Evolutionary conservation across 2,329 filamentous ascomycete species (phyloP), one percentile per base, ranked within the genome.

Genomic region (Huntiella abstrusa): DNA sequence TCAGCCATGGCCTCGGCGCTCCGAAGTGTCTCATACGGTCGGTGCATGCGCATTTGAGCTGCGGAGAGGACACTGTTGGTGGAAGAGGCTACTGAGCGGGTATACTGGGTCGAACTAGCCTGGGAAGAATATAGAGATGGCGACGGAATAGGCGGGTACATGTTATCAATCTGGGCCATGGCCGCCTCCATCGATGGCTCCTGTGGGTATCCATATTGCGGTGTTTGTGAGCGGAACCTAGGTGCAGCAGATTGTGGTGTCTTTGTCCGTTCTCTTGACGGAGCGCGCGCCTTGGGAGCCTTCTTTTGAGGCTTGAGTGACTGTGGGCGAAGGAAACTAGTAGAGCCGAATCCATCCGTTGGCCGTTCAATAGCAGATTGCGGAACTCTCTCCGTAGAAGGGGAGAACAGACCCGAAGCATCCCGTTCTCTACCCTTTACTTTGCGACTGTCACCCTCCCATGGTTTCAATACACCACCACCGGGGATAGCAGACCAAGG

Each of bases 81-180:
- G 11, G 41, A 33, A 11, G 41, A 43, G 28, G 32, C 4, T 7
- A 10, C 13, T 15, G 10, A 15, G 7, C 22, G 41, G 10, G n/a
- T 42, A 35, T 13, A 34, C 5, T 32, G 43, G n/a, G 22, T 38
- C 17, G 41, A 46, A 15, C 46, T 47, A 4, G 46, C 46, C 5
- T 43, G 46, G 4, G 41, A 49, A 6, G 48, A 47, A 22, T 49
- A 47, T n/a, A 49, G 8, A 2, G 44, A 47, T 12, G 48, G 48
- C 1, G 48, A 46, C 12, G 48, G 41, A n/a, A 49, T 49, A 5
- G 48, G 41, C 28, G 44, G 48, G 40, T 49, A 49, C 10, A 19
- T 10, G 7, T 19, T 37, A 28, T 49, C 44, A 6, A 44, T 47
- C 13, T 42, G 41, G 7, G 41, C 17, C 41, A 47, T 49, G 35